Evolutionary conservation across 805 yeast species (phyloP).

Genomic region (Zygosaccharomyces pseudorouxii): DNA sequence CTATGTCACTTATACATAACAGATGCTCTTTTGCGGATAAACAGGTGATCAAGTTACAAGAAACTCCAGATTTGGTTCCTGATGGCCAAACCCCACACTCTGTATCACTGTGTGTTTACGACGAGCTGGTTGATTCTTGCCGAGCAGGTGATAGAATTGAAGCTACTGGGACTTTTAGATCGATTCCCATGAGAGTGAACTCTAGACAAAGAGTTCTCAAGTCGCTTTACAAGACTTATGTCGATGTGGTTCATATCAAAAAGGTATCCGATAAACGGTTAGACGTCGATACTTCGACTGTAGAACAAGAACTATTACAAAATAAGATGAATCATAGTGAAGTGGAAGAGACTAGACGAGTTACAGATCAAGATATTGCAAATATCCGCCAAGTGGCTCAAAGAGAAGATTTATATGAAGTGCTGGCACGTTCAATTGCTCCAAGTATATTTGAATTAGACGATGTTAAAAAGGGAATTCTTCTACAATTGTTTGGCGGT

Average conservation of each 20-base stretch:
- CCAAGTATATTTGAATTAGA: conserved; percentile 97
- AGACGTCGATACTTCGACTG: conserved; percentile 73
- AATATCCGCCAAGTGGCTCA: conserved; percentile 56
- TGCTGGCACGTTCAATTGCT: conserved; percentile 85
- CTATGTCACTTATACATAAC: conserved; percentile 89
- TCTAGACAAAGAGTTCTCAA: conserved; percentile 79
- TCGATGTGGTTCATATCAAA: conserved; percentile 90
- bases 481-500: conserved; percentile 93
- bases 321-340: conserved; percentile 49
- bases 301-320: conserved; percentile 41
- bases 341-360: conserved; percentile 68
- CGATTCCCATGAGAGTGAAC: conserved; percentile 85
- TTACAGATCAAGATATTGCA: conserved; percentile 65
- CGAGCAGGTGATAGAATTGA: conserved; percentile 96
- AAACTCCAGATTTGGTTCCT: conserved; percentile 93
- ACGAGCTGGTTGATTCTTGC: conserved; percentile 89
- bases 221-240: conserved; percentile 81
- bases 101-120: conserved; percentile 88
- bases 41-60: conserved; percentile 90
- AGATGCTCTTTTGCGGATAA: conserved; percentile 92
- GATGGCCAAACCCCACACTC: conserved; percentile 99
- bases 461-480: conserved; percentile 92
- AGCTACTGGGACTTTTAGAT: conserved; percentile 91
- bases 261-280: conserved; percentile 78
- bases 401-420: conserved; percentile 78